These are phyloP conservation scores for Ascoidea asiatica DNA, from an alignment of 805 yeast species.

Conservation along the genomic window DNA sequence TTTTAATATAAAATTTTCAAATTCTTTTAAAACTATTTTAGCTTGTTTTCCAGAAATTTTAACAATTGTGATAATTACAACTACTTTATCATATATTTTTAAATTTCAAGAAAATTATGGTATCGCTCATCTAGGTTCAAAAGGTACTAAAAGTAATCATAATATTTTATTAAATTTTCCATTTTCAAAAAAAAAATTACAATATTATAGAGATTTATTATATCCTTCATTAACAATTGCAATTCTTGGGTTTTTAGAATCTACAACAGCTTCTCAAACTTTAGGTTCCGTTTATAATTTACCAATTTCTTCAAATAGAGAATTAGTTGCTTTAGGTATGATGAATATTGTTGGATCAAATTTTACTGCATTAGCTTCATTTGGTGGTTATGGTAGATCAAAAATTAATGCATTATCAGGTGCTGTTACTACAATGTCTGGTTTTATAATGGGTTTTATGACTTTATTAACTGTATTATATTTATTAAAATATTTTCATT, in stretches of 20 bases:
- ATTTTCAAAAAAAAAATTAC: conserved; percentile 25
- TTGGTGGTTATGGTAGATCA: conserved; percentile 94
- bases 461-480: conserved; percentile 53
- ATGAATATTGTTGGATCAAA: conserved; percentile 51
- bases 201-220: neutral
- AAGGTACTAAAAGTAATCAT: too few relatives aligned
- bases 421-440: conserved; percentile 76
- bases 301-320: conserved; percentile 77
- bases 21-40: conserved; percentile 23
- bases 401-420: conserved; percentile 81
- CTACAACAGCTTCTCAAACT: conserved; percentile 85
- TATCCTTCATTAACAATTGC: conserved; percentile 34
- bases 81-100: conserved; percentile 32
- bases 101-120: conserved; percentile 39
- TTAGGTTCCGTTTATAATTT: conserved; percentile 60
- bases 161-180: conserved; percentile 46
- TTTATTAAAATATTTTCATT: conserved; percentile 50
- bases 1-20: conserved; percentile 7
- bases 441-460: conserved; percentile 65
- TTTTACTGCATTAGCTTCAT: conserved; percentile 63
- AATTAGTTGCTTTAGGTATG: conserved; percentile 77
- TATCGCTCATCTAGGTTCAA: conserved; percentile 55
- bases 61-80: conserved; percentile 50
- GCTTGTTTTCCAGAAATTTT: conserved; percentile 79
- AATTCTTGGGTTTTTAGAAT: conserved; percentile 80